phyloP scores from a whole-genome alignment of 768 basidiomycete genomes.

The Fomitopsis pulvina region DNA sequence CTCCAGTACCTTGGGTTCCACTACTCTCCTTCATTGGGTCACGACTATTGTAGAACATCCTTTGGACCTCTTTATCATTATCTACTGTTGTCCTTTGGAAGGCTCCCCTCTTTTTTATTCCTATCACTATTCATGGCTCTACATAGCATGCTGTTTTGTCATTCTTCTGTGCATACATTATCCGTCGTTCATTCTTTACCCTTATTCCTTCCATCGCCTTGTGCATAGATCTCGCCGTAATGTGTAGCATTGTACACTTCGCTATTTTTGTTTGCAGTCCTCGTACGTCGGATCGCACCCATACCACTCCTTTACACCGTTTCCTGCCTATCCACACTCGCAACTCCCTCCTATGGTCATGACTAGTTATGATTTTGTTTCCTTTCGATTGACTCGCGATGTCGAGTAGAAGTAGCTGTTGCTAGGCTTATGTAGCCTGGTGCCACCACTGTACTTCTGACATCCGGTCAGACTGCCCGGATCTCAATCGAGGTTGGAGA shows the following conservation, averaged over 20 bases:
- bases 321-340: not conserved
- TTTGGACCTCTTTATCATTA: not conserved
- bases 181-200: not conserved
- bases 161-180: not conserved
- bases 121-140: not conserved
- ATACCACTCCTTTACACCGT: not conserved
- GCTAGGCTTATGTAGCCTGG: not conserved
- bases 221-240: not conserved
- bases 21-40: not conserved
- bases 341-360: not conserved
- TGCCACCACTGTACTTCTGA: not conserved
- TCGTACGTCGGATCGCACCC: not conserved
- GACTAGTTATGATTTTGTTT: not conserved
- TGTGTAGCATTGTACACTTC: not conserved
- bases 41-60: not conserved
- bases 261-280: not conserved
- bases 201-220: not conserved
- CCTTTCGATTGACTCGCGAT: not conserved
- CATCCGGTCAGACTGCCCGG: not conserved
- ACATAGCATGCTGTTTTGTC: conserved; percentile 1
- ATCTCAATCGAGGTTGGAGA: too few relatives aligned
- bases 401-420: not conserved
- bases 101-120: not conserved
- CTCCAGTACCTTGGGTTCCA: not conserved
- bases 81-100: conserved; percentile 1